Conservation (phyloP, 495 filamentous ascomycete species). For the Talaromyces adpressus region DNA sequence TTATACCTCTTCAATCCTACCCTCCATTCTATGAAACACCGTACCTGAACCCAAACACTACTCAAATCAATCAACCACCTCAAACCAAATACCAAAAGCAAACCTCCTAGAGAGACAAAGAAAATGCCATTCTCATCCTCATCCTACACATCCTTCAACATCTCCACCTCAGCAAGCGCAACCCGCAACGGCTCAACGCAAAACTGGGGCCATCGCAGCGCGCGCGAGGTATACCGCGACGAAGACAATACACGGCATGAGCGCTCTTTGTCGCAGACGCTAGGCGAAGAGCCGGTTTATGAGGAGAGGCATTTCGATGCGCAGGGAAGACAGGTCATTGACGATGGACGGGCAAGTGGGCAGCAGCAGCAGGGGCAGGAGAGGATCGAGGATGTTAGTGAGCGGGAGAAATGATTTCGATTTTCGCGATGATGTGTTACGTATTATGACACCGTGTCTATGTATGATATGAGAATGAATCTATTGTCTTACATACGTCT, state of each 20-base stretch:
- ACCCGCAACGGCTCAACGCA: slow-evolving; percentile 7
- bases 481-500: background rate
- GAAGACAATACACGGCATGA: background rate
- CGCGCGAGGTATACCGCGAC: background rate
- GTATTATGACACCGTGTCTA: background rate
- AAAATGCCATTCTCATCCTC: slow-evolving; percentile 4
- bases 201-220: slow-evolving; percentile 8
- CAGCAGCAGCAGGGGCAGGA: background rate
- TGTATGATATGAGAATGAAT: background rate
- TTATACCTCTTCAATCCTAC: no score
- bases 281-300: slow-evolving; percentile 5
- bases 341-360: background rate
- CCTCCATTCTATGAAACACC: no score
- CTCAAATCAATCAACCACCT: background rate
- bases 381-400: slow-evolving; percentile 7
- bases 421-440: background rate
- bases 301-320: slow-evolving; percentile 7
- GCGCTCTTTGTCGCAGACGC: background rate
- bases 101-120: slow-evolving; percentile 28
- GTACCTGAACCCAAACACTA: background rate
- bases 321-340: slow-evolving; percentile 1
- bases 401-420: background rate
- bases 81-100: slow-evolving; percentile 27
- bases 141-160: slow-evolving; percentile 1
- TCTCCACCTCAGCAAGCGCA: background rate